Base-by-base conservation (phyloP, 441 rosid genomes). In the Theobroma grandiflorum region DNA sequence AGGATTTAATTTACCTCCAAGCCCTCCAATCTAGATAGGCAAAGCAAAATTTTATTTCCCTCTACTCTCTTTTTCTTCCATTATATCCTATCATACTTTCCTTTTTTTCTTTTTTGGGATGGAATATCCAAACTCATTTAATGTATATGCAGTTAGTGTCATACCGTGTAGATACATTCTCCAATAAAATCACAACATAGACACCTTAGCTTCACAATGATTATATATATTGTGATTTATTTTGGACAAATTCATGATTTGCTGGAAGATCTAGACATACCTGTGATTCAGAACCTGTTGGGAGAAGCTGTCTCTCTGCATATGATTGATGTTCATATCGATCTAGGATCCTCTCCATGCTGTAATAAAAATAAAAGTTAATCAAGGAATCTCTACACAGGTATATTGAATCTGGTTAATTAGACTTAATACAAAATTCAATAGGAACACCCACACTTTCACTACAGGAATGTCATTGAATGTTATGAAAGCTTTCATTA, bases 301-400 rank as follows among this genome's bases (percentile, higher is more conserved):
- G 63, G 8, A 80, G 77, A 57, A 76, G 61, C 16, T 88, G 89
- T 64, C 77, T 82, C 40, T 91, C 93, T 53, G 88, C 80, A 81
- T 65, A 79, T 12, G 88, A 76, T 50, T 76, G 72, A 76, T 88
- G 91, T 84, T 96, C 97, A n/a, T 96, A 95, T 72, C 92, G 94
- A 82, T 92, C 94, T 22, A 95, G 80, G 83, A 93, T 91, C 11
- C 81, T 86, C 76, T 93, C 99, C 93, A 95, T 90, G 85, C 99
- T 96, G 91, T 73, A 74, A 33, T 72, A 0, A 70, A 1, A 72
- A 33, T 6, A 4, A n/a, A n/a, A 72, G 15, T 18, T 72, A 52
- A 53, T 12, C 61, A 75, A 43, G 8, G 7, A 45, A 45, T 6
- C 31, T 26, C 31, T 26, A 26, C 31, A 26, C 31, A 26, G 31